phyloP scores from a whole-genome alignment of 202 grass and related monocot species.

The Setaria italica region DNA sequence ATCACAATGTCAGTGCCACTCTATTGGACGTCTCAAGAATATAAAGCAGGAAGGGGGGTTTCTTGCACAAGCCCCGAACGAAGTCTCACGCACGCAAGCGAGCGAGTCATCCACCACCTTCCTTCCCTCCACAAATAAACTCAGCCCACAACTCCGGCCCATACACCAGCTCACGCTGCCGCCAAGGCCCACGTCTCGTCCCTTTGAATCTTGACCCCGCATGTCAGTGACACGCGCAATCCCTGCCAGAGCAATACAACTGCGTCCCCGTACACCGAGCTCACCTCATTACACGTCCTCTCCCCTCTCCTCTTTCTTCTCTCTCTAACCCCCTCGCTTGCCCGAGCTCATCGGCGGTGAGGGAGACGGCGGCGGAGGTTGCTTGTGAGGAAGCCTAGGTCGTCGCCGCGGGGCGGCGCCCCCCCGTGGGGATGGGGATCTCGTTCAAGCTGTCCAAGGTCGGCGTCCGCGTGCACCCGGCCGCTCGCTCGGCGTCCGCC shows the following conservation, averaged over 20 bases:
- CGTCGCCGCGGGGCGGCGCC: not conserved
- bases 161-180: not conserved
- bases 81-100: constrained; percentile 23
- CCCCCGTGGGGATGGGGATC: constrained; percentile 59
- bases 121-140: not conserved
- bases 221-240: not conserved
- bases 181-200: not conserved
- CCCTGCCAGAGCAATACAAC: not conserved
- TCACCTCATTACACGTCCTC: not conserved
- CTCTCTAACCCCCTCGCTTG: not conserved
- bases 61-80: not conserved
- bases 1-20: too few relatives aligned
- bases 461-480: constrained; percentile 63
- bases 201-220: not conserved
- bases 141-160: not conserved
- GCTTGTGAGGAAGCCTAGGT: constrained; percentile 16
- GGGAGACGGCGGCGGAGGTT: not conserved
- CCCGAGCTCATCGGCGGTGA: constrained; percentile 39
- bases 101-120: not conserved
- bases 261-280: constrained; percentile 15
- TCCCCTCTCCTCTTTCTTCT: too few relatives aligned
- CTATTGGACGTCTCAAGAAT: too few relatives aligned
- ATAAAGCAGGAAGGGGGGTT: not conserved
- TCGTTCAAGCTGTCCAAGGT: constrained; percentile 88
- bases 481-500: constrained; percentile 29